A percentile compares a stretch with the other conserved stretches of the same genome.
Evolutionary conservation across 2,329 filamentous ascomycete species (phyloP).

Genomic region (Magnaporthiopsis rhizophila): DNA sequence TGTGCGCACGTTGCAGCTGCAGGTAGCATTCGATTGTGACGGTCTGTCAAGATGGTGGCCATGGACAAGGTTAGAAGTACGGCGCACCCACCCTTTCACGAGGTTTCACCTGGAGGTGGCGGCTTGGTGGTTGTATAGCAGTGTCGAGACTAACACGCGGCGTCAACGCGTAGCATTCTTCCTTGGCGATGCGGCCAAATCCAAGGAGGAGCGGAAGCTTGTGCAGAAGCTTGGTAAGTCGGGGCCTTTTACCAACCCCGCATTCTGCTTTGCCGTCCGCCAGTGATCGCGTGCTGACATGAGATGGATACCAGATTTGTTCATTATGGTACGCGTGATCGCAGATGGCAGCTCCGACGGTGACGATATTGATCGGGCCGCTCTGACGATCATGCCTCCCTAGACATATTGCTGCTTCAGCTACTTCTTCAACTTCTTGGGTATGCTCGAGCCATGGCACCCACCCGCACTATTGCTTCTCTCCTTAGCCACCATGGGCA

Average conservation of each 20-base stretch:
- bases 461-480: no score
- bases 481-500: no score
- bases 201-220: neutral
- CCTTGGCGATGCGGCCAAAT: neutral
- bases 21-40: neutral
- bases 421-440: slow-evolving; percentile 46
- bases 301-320: neutral
- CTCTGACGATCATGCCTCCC: slow-evolving; percentile 47
- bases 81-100: neutral
- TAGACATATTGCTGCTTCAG: slow-evolving; percentile 54
- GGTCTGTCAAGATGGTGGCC: neutral
- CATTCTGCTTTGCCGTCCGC: no score
- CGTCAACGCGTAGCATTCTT: neutral
- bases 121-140: neutral
- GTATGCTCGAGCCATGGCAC: slow-evolving; percentile 11
- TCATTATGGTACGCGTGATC: neutral
- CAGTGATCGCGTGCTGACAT: neutral
- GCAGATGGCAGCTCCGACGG: neutral
- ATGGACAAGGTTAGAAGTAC: neutral
- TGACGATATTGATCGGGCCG: neutral
- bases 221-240: neutral
- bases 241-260: neutral
- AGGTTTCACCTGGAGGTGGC: neutral
- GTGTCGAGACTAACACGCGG: neutral
- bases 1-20: neutral